phyloP scores from a whole-genome alignment of 2,329 filamentous ascomycete species.

The Nothophoma quercina region DNA sequence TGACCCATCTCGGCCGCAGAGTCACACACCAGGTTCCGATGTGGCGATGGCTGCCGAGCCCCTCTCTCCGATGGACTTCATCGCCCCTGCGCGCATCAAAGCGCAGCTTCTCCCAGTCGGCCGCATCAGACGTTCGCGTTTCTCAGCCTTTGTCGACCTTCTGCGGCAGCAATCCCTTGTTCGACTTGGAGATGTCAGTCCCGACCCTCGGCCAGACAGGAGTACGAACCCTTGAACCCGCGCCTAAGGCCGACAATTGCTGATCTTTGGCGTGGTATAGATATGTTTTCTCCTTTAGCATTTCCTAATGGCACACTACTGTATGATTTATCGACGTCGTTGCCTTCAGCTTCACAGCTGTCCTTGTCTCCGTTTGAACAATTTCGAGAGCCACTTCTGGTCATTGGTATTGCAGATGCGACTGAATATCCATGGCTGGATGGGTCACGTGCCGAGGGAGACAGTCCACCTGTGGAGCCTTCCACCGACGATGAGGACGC shows the following conservation, averaged over 20 bases:
- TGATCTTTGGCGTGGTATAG: slow-evolving; percentile 59
- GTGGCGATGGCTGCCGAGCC: slow-evolving; percentile 85
- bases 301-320: slow-evolving; percentile 87
- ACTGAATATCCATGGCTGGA: slow-evolving; percentile 64
- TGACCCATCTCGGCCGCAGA: slow-evolving; percentile 26
- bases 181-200: slow-evolving; percentile 83
- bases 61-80: slow-evolving; percentile 71
- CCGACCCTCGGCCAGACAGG: slow-evolving; percentile 83
- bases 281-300: slow-evolving; percentile 91
- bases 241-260: slow-evolving; percentile 34
- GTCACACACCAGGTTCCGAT: slow-evolving; percentile 45
- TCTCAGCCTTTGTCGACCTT: slow-evolving; percentile 78
- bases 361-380: slow-evolving; percentile 88
- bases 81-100: slow-evolving; percentile 89
- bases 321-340: slow-evolving; percentile 84
- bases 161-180: slow-evolving; percentile 82
- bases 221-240: slow-evolving; percentile 64
- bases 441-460: slow-evolving; percentile 41
- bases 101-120: slow-evolving; percentile 87
- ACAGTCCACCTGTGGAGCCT: slow-evolving; percentile 18
- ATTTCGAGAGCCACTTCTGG: slow-evolving; percentile 81
- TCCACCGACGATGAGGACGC: slow-evolving; percentile 38
- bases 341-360: slow-evolving; percentile 80
- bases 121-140: slow-evolving; percentile 81
- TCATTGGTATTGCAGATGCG: slow-evolving; percentile 87